Percentiles rank a stretch among this genome's conserved stretches.
These are phyloP conservation scores for Chenopodium berlandieri DNA, from an alignment of 148 eudicot species.

Conservation along the genomic window DNA sequence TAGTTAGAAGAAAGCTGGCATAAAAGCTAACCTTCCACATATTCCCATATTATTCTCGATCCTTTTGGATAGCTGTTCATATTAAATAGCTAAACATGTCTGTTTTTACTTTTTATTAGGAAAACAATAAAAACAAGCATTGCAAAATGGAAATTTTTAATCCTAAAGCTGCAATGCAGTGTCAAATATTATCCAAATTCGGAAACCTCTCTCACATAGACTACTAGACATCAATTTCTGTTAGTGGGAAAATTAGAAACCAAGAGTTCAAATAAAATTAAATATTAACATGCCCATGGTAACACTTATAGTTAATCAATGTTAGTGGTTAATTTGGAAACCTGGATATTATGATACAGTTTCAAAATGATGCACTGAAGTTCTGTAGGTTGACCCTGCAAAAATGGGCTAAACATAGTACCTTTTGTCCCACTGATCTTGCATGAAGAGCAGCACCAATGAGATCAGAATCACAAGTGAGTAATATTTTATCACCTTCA, in stretches of 20 bases:
- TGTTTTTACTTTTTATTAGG: too few species aligned
- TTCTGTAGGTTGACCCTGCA: conserved; percentile 6
- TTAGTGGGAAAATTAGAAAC: not conserved
- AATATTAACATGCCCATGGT: too few species aligned
- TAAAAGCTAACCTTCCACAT: not conserved
- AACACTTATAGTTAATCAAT: not conserved
- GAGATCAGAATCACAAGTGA: conserved; percentile 78
- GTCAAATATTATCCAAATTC: not conserved
- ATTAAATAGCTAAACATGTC: not conserved
- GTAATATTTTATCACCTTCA: conserved; percentile 89
- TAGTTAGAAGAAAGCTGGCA: not conserved
- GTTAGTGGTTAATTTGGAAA: not conserved
- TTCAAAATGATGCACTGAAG: not conserved
- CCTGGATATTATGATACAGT: not conserved
- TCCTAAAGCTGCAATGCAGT: not conserved
- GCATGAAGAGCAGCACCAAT: conserved; percentile 76
- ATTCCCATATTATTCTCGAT: not conserved
- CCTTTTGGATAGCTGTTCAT: not conserved
- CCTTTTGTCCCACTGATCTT: conserved; percentile 79
- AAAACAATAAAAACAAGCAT: not conserved
- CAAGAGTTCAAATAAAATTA: not conserved
- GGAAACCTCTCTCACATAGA: not conserved
- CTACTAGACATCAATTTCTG: not conserved
- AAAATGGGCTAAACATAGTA: conserved; percentile 22
- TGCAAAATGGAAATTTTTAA: not conserved